Percentiles rank a stretch among this genome's conserved stretches.
These are phyloP conservation scores for Kwoniella mangroviensis DNA, from an alignment of 768 basidiomycete species.

Conservation along the genomic window DNA sequence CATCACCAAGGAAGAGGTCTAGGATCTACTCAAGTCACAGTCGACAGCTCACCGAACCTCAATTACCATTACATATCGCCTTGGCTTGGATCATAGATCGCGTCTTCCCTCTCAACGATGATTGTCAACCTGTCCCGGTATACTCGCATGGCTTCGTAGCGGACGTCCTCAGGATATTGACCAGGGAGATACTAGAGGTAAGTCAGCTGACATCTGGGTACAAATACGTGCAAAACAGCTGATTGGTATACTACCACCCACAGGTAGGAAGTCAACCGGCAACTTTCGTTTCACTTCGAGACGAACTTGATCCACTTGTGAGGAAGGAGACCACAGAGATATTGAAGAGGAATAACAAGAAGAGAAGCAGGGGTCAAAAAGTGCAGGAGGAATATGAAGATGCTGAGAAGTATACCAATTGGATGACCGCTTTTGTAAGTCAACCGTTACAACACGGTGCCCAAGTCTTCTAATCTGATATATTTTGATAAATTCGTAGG, in stretches of 20 bases:
- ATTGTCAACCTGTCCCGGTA: conserved; percentile 24
- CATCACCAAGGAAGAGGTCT: conserved; percentile 20
- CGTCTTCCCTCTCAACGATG: conserved; percentile 37
- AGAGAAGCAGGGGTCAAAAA: conserved; percentile 29
- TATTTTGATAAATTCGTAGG: conserved; percentile 7
- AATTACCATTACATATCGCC: conserved; percentile 39
- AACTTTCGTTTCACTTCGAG: conserved; percentile 23
- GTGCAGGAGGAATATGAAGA: conserved; percentile 18
- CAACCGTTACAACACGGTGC: neutral
- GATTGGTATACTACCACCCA: neutral
- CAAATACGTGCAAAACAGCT: neutral
- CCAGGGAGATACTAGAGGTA: conserved; percentile 44
- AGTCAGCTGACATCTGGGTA: neutral
- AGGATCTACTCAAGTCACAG: conserved; percentile 10
- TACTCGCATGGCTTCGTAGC: conserved; percentile 39
- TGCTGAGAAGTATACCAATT: conserved; percentile 28
- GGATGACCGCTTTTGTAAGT: conserved; percentile 42
- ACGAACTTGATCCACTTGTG: conserved; percentile 35
- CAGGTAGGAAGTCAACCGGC: conserved; percentile 33
- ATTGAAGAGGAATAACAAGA: conserved; percentile 17
- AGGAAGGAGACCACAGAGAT: conserved; percentile 27
- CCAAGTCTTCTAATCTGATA: neutral
- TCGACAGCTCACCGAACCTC: conserved; percentile 28
- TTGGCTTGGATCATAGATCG: conserved; percentile 38
- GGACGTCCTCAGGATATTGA: conserved; percentile 36